Evolutionary conservation across 2,329 filamentous ascomycete species (phyloP).

Genomic region (Cyclaneusma minus): DNA sequence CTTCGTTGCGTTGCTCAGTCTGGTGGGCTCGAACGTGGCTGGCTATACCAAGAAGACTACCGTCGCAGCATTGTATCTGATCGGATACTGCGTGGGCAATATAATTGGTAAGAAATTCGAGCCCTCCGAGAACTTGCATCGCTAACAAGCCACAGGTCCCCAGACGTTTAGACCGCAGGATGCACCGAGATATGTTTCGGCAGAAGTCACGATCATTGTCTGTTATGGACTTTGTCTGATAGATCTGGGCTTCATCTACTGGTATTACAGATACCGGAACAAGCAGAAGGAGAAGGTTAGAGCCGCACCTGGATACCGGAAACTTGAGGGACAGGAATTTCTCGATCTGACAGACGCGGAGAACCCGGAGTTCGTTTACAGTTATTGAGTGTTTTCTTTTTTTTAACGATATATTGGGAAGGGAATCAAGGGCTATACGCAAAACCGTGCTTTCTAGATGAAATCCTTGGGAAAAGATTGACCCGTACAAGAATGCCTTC

Average conservation of each 20-base stretch:
- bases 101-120: slow-evolving; percentile 16
- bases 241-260: no score
- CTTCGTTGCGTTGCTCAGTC: slow-evolving; percentile 17
- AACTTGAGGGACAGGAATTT: slow-evolving; percentile 2
- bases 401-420: no score
- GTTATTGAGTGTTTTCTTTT: no score
- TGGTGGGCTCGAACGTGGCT: slow-evolving; percentile 27
- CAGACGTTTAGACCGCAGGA: slow-evolving; percentile 18
- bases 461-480: no score
- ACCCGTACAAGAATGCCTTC: no score
- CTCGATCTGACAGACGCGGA: slow-evolving; percentile 4
- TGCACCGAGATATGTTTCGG: slow-evolving; percentile 19
- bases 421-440: no score
- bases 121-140: slow-evolving; percentile 17
- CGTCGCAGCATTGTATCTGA: slow-evolving; percentile 24
- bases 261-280: no score
- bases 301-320: neutral
- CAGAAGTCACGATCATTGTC: no score
- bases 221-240: no score
- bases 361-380: slow-evolving; percentile 3
- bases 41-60: slow-evolving; percentile 34
- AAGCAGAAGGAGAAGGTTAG: neutral
- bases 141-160: slow-evolving; percentile 16
- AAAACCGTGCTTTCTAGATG: no score
- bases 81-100: slow-evolving; percentile 9